Evolutionary conservation across 2,329 filamentous ascomycete species (phyloP), one percentile per base, ranked within the genome.

Genomic region (Diaporthe humulicola): DNA sequence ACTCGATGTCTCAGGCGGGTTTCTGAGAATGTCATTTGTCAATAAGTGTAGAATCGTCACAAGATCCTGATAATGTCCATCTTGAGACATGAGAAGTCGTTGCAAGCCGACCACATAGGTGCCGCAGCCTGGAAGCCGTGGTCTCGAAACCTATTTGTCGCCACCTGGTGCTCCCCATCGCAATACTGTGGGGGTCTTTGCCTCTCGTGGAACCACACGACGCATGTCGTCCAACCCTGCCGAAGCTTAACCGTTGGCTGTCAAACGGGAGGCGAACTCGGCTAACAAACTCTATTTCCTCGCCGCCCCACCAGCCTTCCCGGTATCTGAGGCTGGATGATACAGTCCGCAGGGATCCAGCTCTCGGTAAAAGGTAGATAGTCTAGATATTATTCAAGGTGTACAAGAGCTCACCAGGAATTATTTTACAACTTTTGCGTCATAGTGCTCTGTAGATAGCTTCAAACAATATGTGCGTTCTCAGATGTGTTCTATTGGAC

Each of bases 161-260:
- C 64, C 64, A 67, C 64, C 64, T 36, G 19, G 22, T 66, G 40
- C 33, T n/a, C 40, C 40, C 60, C 40, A 48, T 64, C 8, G 25
- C 38, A 28, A 22, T 42, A 25, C 58, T 64, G 42, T 66, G 61
- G 42, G 61, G 45, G 28, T n/a, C 14, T 33, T 67, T n/a, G 48
- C 64, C 64, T 52, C 64, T 52, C 10, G 30, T 38, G 61, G 30
- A 52, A 67, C 22, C 30, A 54, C 30, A 54, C 15, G 15, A 54
- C 10, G 64, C 64, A 69, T 69, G 64, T 69, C 64, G 64, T 69
- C 48, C 64, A 19, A 69, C 33, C 64, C 48, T 69, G 33, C 64
- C 64, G 64, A 69, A 69, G 64, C 64, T 69, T 69, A 54, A 38
- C 64, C 64, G 64, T 69, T 69, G 33, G 61, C 48, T 10, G 64